These are phyloP conservation scores for Eucalyptus cloeziana DNA, from an alignment of 345 rosid genomes.

Conservation along the genomic window DNA sequence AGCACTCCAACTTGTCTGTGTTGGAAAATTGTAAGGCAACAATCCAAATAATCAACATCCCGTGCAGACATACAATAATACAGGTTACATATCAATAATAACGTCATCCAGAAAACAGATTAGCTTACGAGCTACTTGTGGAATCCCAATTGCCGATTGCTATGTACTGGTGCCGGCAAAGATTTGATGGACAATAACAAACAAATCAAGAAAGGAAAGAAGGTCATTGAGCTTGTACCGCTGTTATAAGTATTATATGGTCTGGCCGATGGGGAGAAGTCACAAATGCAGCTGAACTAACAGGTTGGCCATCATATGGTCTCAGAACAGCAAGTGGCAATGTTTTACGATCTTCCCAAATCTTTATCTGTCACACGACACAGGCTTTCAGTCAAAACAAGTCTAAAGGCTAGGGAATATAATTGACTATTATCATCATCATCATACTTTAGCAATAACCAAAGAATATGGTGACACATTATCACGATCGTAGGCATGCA, in stretches of 20 bases:
- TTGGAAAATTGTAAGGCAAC: background rate
- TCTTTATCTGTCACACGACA: slow-evolving; percentile 51
- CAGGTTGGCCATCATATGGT: slow-evolving; percentile 83
- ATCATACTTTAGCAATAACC: background rate
- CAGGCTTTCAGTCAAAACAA: background rate
- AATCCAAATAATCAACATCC: background rate
- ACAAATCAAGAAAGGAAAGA: background rate
- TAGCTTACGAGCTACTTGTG: background rate
- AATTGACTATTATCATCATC: background rate
- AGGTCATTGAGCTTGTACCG: slow-evolving; percentile 27
- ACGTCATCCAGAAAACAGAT: background rate
- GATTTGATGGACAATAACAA: background rate
- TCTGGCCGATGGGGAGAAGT: slow-evolving; percentile 64
- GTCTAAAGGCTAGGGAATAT: background rate
- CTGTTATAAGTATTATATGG: slow-evolving; percentile 78
- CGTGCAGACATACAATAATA: background rate
- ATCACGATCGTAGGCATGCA: background rate
- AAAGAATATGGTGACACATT: background rate
- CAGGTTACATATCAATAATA: background rate
- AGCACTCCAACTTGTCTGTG: background rate
- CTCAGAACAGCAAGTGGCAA: slow-evolving; percentile 57
- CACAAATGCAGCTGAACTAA: slow-evolving; percentile 59
- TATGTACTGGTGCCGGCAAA: background rate
- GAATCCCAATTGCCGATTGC: background rate
- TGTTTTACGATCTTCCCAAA: slow-evolving; percentile 82